These are phyloP conservation scores for Phanerochaete sordida DNA, from an alignment of 768 basidiomycete genomes.

Conservation along the genomic window DNA sequence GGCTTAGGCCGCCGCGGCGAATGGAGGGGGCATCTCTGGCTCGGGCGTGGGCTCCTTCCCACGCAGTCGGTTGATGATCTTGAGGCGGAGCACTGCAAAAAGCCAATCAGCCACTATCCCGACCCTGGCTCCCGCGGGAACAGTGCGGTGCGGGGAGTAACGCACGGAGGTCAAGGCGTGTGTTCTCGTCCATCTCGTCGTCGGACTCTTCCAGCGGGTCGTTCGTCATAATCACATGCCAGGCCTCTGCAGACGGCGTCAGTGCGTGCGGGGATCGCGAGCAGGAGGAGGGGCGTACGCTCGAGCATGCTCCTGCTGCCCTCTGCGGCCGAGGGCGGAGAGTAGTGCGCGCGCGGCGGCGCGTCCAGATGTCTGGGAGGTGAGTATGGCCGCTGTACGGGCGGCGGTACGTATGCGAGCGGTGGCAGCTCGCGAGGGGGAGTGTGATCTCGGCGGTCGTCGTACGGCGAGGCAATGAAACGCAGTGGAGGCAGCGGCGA, in stretches of 20 bases:
- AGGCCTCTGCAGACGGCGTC: slow-evolving; percentile 51
- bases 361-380: neutral
- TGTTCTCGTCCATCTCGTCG: slow-evolving; percentile 64
- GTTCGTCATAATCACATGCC: slow-evolving; percentile 60
- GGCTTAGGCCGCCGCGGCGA: neutral
- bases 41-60: slow-evolving; percentile 58
- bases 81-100: slow-evolving; percentile 52
- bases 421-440: slow-evolving; percentile 2
- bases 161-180: slow-evolving; percentile 43
- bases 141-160: neutral
- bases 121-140: neutral
- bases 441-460: neutral
- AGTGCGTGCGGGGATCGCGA: neutral
- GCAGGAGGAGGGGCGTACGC: slow-evolving; percentile 40
- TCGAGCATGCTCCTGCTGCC: slow-evolving; percentile 47
- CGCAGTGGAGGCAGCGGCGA: neutral
- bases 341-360: neutral
- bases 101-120: neutral
- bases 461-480: neutral
- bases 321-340: slow-evolving; percentile 5
- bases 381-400: neutral
- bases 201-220: slow-evolving; percentile 79
- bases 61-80: slow-evolving; percentile 55
- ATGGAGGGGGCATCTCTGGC: slow-evolving; percentile 21
- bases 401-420: neutral